A percentile compares a stretch with the other conserved stretches of the same genome.
These are phyloP conservation scores for Ulvella scutata DNA, from an alignment of 139 green algal genomes.

Conservation along the genomic window DNA sequence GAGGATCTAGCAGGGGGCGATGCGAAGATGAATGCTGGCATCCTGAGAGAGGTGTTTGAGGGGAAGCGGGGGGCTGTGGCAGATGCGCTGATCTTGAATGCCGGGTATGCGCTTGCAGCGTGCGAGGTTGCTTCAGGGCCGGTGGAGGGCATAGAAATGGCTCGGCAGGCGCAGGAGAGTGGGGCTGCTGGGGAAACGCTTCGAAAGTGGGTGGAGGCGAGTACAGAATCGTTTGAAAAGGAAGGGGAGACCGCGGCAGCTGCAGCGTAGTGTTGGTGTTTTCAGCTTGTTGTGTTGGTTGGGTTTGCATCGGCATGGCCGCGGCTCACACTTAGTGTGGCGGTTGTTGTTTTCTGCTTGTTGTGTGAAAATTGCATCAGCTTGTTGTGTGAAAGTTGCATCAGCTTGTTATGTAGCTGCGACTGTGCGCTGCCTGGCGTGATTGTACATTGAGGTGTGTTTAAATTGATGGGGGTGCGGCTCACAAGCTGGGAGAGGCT, in stretches of 20 bases:
- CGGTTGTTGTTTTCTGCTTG: no score
- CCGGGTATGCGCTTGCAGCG: slow-evolving; percentile 77
- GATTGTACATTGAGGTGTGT: no score
- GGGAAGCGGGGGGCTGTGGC: slow-evolving; percentile 64
- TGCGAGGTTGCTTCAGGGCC: slow-evolving; percentile 39
- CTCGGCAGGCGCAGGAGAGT: slow-evolving; percentile 53
- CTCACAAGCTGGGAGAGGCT: no score
- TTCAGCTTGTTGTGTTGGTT: no score
- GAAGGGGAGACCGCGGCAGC: slow-evolving; percentile 1
- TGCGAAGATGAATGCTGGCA: slow-evolving; percentile 68
- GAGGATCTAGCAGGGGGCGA: slow-evolving; percentile 86
- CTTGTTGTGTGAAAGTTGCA: no score
- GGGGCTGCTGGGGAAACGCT: slow-evolving; percentile 35
- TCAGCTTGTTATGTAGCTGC: no score
- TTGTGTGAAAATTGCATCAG: no score
- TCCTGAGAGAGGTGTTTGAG: slow-evolving; percentile 77
- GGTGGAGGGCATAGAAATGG: slow-evolving; percentile 75
- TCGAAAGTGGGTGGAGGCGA: slow-evolving; percentile 29
- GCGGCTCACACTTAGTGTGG: no score
- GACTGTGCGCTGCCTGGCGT: no score
- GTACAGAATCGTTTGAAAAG: slow-evolving; percentile 10
- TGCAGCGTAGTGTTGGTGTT: no score
- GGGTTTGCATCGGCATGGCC: no score
- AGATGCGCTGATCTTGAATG: slow-evolving; percentile 84
- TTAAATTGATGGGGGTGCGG: no score